A percentile compares a stretch with the other conserved stretches of the same genome.
These are phyloP conservation scores for Gymnopilus junonius DNA, from an alignment of 768 basidiomycete genomes.

Conservation along the genomic window DNA sequence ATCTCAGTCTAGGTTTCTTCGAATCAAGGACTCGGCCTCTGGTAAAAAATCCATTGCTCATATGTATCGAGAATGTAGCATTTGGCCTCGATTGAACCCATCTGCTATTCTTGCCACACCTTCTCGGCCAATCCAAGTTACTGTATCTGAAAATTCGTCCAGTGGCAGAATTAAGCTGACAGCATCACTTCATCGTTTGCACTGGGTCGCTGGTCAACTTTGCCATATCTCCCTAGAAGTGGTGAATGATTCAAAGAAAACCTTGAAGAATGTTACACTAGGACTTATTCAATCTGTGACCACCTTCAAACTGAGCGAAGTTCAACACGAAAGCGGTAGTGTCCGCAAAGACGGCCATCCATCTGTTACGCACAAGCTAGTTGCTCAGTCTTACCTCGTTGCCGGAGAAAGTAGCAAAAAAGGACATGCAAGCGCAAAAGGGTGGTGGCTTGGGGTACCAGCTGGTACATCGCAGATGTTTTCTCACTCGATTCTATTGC, in stretches of 20 bases:
- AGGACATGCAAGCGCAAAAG: slow-evolving; percentile 79
- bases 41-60: slow-evolving; percentile 79
- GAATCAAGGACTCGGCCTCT: slow-evolving; percentile 68
- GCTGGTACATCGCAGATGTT: slow-evolving; percentile 66
- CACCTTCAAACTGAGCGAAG: slow-evolving; percentile 56
- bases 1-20: slow-evolving; percentile 64
- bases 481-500: slow-evolving; percentile 70
- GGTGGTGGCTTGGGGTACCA: slow-evolving; percentile 88
- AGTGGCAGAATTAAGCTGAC: slow-evolving; percentile 70
- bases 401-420: slow-evolving; percentile 65
- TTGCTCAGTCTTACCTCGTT: slow-evolving; percentile 68
- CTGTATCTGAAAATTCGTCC: slow-evolving; percentile 55
- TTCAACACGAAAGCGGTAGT: slow-evolving; percentile 34
- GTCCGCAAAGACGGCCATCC: slow-evolving; percentile 36
- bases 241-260: slow-evolving; percentile 68
- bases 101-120: slow-evolving; percentile 62
- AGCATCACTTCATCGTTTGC: slow-evolving; percentile 68
- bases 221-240: slow-evolving; percentile 71
- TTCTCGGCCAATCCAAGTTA: slow-evolving; percentile 60
- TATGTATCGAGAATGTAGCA: slow-evolving; percentile 82
- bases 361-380: slow-evolving; percentile 60
- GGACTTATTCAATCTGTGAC: slow-evolving; percentile 68
- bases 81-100: slow-evolving; percentile 79
- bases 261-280: slow-evolving; percentile 67
- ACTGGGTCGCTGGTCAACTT: slow-evolving; percentile 84